phyloP scores from a whole-genome alignment of 306 rosid species.

The Lagenaria siceraria region DNA sequence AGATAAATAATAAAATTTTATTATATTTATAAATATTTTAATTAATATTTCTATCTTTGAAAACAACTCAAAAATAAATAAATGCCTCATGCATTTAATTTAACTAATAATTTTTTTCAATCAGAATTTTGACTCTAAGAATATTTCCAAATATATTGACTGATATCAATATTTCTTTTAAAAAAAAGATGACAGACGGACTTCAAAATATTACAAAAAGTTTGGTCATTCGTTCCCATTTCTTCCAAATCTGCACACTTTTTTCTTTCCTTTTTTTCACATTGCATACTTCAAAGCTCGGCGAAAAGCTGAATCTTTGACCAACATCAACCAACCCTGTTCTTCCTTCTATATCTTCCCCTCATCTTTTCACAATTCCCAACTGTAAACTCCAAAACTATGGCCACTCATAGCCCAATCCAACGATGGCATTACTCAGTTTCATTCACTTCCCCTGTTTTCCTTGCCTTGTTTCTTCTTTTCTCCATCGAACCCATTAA shows the following conservation, averaged over 20 bases:
- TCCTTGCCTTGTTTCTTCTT: not conserved
- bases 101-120: too few relatives aligned
- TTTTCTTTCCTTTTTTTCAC: not conserved
- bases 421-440: not conserved
- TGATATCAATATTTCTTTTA: too few relatives aligned
- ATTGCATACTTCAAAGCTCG: not conserved
- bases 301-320: not conserved
- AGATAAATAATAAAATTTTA: too few relatives aligned
- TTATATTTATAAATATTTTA: too few relatives aligned
- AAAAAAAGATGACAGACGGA: too few relatives aligned
- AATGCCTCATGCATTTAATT: too few relatives aligned
- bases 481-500: not conserved
- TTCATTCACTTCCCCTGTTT: not conserved
- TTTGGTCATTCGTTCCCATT: not conserved
- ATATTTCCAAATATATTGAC: too few relatives aligned
- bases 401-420: not conserved
- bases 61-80: too few relatives aligned
- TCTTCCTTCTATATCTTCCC: not conserved
- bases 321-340: not conserved
- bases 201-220: not conserved
- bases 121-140: too few relatives aligned
- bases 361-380: not conserved
- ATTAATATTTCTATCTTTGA: too few relatives aligned
- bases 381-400: not conserved
- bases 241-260: not conserved